Percentiles rank a stretch among this genome's conserved stretches.
phyloP scores from a whole-genome alignment of 75 land plant species.

The Sequoia sempervirens region DNA sequence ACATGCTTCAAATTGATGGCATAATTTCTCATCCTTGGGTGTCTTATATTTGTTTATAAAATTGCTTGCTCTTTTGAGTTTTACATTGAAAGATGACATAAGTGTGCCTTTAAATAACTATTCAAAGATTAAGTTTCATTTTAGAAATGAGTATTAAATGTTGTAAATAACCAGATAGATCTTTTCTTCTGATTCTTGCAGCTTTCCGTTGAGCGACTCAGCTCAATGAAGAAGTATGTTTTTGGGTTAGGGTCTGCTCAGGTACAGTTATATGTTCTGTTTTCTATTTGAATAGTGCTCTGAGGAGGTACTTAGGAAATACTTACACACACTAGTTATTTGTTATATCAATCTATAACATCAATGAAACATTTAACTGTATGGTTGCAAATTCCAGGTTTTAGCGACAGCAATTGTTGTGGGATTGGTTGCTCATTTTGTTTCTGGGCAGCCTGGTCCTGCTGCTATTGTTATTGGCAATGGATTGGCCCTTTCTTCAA shows the following conservation, averaged over 20 bases:
- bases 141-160: background rate
- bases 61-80: background rate
- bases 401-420: conserved; percentile 78
- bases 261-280: conserved; percentile 39
- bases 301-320: background rate
- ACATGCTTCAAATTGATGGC: background rate
- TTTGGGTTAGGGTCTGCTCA: conserved; percentile 97
- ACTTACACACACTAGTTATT: background rate
- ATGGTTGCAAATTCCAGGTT: conserved; percentile 51
- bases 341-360: background rate
- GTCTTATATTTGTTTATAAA: background rate
- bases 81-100: background rate
- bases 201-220: conserved; percentile 96
- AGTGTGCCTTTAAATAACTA: background rate
- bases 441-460: conserved; percentile 71
- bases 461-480: conserved; percentile 98
- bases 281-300: background rate
- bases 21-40: background rate
- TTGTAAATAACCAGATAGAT: background rate
- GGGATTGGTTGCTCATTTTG: conserved; percentile 69
- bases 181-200: conserved; percentile 23
- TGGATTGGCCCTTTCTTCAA: conserved; percentile 96
- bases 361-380: background rate
- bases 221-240: conserved; percentile 99
- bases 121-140: background rate